Percentiles rank a stretch among this genome's conserved stretches.
These are phyloP conservation scores for Trichopus zeylanicus DNA, from an alignment of 116 monocot species.

Conservation along the genomic window DNA sequence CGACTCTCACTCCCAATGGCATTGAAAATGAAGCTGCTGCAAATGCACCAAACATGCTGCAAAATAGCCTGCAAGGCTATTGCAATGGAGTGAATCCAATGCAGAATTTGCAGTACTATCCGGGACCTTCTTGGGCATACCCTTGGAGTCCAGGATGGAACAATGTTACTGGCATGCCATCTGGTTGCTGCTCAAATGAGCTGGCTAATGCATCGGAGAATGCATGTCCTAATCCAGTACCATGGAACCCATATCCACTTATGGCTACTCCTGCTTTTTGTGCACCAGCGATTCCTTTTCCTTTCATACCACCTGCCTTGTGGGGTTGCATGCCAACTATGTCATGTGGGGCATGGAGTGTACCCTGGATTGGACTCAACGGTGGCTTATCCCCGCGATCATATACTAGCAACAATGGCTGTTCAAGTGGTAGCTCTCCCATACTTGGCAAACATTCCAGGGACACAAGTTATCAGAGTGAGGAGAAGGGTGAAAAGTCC, in stretches of 20 bases:
- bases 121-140: constrained; percentile 60
- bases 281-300: constrained; percentile 50
- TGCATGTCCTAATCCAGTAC: constrained; percentile 13
- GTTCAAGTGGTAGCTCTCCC: constrained; percentile 46
- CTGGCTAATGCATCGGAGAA: constrained; percentile 18
- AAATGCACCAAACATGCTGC: constrained; percentile 8
- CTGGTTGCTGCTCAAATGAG: constrained; percentile 20
- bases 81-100: constrained; percentile 30
- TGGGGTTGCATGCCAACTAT: constrained; percentile 57
- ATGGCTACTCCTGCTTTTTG: constrained; percentile 45
- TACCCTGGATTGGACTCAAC: constrained; percentile 47
- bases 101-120: constrained; percentile 46
- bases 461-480: constrained; percentile 26
- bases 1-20: constrained; percentile 18
- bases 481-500: constrained; percentile 60
- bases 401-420: constrained; percentile 38
- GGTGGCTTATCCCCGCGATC: constrained; percentile 38
- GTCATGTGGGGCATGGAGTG: constrained; percentile 48
- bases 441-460: constrained; percentile 83
- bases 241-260: constrained; percentile 28
- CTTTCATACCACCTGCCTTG: constrained; percentile 56
- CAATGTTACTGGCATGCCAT: constrained; percentile 22
- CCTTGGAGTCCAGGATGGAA: constrained; percentile 68
- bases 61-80: constrained; percentile 22
- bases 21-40: constrained; percentile 28